Evolutionary conservation across 1,139 yeast genomes (phyloP).

Genomic region (Suhomyces maxii): DNA sequence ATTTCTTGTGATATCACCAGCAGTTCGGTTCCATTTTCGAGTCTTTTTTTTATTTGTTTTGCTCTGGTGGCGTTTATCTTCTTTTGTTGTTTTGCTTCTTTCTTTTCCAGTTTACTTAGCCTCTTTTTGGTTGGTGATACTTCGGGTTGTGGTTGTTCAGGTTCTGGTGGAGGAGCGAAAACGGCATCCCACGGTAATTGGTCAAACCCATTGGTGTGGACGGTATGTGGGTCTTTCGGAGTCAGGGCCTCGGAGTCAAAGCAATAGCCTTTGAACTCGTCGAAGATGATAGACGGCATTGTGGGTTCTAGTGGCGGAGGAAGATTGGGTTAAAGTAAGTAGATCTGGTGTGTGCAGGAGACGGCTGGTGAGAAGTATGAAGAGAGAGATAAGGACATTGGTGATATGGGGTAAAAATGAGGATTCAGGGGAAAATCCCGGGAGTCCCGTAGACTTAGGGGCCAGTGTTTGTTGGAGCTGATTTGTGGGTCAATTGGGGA

Average conservation of each 20-base stretch:
- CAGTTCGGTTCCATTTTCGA: slow-evolving; percentile 11
- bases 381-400: too few species aligned
- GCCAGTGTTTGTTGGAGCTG: too few species aligned
- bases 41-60: slow-evolving; percentile 20
- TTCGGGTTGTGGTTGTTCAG: slow-evolving; percentile 9
- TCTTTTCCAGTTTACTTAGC: slow-evolving; percentile 30
- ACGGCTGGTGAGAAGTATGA: background rate
- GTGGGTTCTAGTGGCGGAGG: background rate
- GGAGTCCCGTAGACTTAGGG: too few species aligned
- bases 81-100: slow-evolving; percentile 31
- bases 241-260: slow-evolving; percentile 4
- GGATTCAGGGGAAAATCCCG: too few species aligned
- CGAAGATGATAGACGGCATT: slow-evolving; percentile 9
- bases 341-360: background rate
- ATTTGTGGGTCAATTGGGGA: too few species aligned
- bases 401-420: too few species aligned
- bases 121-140: slow-evolving; percentile 14
- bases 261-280: slow-evolving; percentile 18
- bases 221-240: background rate
- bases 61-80: slow-evolving; percentile 27
- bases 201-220: slow-evolving; percentile 33
- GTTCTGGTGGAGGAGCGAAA: slow-evolving; percentile 6
- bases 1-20: background rate
- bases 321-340: background rate
- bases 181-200: slow-evolving; percentile 28